These are phyloP conservation scores for Loxodes magnus DNA, from an alignment of 73 alveolate species.

Conservation along the genomic window DNA sequence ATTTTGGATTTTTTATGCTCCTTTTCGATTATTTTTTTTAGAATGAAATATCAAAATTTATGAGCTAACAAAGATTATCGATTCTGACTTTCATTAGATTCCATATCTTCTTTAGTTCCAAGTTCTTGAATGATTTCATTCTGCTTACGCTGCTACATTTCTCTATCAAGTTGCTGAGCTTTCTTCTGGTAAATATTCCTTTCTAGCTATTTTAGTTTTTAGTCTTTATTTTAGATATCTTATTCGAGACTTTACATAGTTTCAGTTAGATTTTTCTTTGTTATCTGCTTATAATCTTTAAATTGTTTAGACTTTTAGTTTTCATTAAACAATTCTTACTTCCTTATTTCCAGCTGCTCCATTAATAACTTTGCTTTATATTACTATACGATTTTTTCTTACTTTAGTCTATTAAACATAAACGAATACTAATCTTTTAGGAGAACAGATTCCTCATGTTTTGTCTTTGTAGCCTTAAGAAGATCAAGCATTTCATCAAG, in stretches of 20 bases:
- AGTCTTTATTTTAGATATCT: conserved; percentile 25
- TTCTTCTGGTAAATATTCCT: conserved; percentile 14
- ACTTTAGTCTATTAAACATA: conserved; percentile 59
- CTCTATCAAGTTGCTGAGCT: conserved; percentile 27
- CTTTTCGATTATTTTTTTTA: conserved; percentile 72
- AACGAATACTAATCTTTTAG: conserved; percentile 38
- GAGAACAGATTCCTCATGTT: conserved; percentile 46
- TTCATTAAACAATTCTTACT: conserved; percentile 26
- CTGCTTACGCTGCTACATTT: conserved; percentile 19
- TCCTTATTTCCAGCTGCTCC: conserved; percentile 28
- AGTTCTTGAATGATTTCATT: conserved; percentile 39
- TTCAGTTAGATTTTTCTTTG: conserved; percentile 42
- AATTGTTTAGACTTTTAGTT: conserved; percentile 45
- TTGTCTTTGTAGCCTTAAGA: conserved; percentile 26
- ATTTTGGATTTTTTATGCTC: conserved; percentile 61
- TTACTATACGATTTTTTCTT: conserved; percentile 55
- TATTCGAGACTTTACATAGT: conserved; percentile 39
- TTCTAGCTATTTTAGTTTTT: conserved; percentile 19
- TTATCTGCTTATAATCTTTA: conserved; percentile 37
- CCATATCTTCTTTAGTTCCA: conserved; percentile 40
- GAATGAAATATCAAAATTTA: conserved; percentile 50
- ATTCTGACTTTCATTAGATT: conserved; percentile 49
- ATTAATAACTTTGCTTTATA: conserved; percentile 35
- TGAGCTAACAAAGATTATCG: conserved; percentile 48
- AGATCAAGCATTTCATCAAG: conserved; percentile 26